phyloP scores from a whole-genome alignment of 257 asterid genomes.

The Solanum sejunctum region DNA sequence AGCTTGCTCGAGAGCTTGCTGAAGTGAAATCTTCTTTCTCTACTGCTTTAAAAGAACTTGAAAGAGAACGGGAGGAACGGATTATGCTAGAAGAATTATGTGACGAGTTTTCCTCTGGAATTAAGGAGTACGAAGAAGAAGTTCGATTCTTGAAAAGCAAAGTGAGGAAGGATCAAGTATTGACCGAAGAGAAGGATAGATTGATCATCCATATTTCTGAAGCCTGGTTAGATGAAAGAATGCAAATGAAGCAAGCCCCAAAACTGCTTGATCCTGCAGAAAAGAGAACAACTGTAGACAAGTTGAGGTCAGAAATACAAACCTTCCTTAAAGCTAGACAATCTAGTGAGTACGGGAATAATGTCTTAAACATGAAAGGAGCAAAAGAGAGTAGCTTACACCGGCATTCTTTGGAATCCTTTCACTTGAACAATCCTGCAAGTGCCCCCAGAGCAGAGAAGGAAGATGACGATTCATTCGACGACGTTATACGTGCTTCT shows the following conservation, averaged over 20 bases:
- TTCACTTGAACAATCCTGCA: constrained; percentile 37
- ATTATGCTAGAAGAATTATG: constrained; percentile 60
- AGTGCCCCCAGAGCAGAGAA: constrained; percentile 50
- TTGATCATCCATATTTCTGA: constrained; percentile 80
- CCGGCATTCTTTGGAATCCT: constrained; percentile 33
- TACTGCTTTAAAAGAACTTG: constrained; percentile 37
- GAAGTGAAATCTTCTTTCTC: constrained; percentile 37
- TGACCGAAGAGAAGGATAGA: constrained; percentile 22
- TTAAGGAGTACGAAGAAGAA: constrained; percentile 54
- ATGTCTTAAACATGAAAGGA: background rate
- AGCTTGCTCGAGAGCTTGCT: constrained; percentile 42
- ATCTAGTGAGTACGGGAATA: constrained; percentile 5
- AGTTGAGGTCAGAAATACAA: constrained; percentile 51
- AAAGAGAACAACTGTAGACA: constrained; percentile 46
- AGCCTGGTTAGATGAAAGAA: constrained; percentile 86
- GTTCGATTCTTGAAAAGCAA: constrained; percentile 40
- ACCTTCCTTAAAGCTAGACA: constrained; percentile 49
- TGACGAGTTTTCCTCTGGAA: constrained; percentile 80
- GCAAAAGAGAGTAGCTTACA: constrained; percentile 8
- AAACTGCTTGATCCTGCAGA: constrained; percentile 19
- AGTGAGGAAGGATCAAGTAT: constrained; percentile 17
- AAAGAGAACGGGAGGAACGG: constrained; percentile 51
- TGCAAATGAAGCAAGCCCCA: constrained; percentile 51
- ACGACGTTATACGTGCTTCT: constrained; percentile 7
- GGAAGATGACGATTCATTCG: constrained; percentile 33